Evolutionary conservation across 768 basidiomycete species (phyloP).

Genomic region (Thelephora aurantiotincta): DNA sequence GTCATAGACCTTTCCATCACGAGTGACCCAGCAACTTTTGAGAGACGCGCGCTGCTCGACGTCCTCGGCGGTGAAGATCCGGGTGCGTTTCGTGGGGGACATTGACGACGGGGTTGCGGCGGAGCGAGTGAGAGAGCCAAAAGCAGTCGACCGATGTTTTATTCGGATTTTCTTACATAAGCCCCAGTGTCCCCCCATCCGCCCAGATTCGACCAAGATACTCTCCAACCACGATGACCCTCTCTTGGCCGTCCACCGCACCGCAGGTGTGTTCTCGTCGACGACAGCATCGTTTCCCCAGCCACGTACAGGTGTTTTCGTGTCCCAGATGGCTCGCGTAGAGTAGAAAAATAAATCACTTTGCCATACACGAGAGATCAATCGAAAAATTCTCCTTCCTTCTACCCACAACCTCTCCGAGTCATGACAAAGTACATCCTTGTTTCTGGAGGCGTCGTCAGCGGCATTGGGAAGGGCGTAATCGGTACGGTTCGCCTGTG

Average conservation of each 20-base stretch:
- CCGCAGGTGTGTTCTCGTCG: no score
- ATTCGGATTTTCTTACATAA: no score
- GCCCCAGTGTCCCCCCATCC: no score
- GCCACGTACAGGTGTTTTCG: no score
- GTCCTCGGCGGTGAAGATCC: conserved; percentile 66
- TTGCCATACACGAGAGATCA: background rate
- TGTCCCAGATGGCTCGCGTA: background rate
- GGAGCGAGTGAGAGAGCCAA: conserved; percentile 4
- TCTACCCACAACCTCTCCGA: background rate
- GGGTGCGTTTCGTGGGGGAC: conserved; percentile 35
- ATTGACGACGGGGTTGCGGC: conserved; percentile 30
- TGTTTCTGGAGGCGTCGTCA: conserved; percentile 94
- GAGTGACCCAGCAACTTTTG: conserved; percentile 71
- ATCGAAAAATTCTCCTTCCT: background rate
- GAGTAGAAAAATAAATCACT: background rate
- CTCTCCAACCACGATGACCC: no score
- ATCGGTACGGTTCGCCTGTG: conserved; percentile 53
- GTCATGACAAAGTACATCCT: conserved; percentile 91
- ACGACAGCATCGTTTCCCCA: no score
- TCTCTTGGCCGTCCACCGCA: no score
- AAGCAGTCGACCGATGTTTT: background rate
- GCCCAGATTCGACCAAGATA: no score
- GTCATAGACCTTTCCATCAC: conserved; percentile 78
- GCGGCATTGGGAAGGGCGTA: conserved; percentile 98
- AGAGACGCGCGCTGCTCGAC: conserved; percentile 46